Evolutionary conservation across 2,329 filamentous ascomycete species (phyloP).

Genomic region (Emmonsia crescens): DNA sequence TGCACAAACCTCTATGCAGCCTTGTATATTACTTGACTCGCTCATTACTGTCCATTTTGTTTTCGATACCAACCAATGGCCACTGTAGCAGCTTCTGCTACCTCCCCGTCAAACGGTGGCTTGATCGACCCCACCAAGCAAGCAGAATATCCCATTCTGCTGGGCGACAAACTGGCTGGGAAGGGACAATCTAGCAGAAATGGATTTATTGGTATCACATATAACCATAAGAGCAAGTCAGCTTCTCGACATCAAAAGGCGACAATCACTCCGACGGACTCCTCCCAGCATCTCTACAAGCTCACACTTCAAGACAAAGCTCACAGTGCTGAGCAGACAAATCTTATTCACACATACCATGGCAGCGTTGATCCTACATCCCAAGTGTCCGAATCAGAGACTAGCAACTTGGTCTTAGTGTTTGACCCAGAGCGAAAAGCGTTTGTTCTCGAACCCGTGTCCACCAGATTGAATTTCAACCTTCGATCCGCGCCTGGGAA

Average conservation of each 20-base stretch:
- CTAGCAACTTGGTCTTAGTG: slow-evolving; percentile 45
- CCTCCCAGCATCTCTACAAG: slow-evolving; percentile 28
- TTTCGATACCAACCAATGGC: slow-evolving; percentile 4
- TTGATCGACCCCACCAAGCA: slow-evolving; percentile 36
- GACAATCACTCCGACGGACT: slow-evolving; percentile 25
- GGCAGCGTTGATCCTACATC: slow-evolving; percentile 30
- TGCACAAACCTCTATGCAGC: background rate
- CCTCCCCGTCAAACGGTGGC: slow-evolving; percentile 20
- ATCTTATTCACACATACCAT: slow-evolving; percentile 30
- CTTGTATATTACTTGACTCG: background rate
- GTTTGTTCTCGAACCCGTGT: slow-evolving; percentile 71
- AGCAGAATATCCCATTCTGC: slow-evolving; percentile 37
- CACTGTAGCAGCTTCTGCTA: slow-evolving; percentile 8
- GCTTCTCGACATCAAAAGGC: slow-evolving; percentile 29
- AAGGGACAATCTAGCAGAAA: slow-evolving; percentile 15
- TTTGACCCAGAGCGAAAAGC: slow-evolving; percentile 65
- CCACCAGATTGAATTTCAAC: slow-evolving; percentile 82
- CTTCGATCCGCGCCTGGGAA: slow-evolving; percentile 58
- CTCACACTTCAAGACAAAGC: slow-evolving; percentile 34
- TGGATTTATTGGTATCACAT: slow-evolving; percentile 32
- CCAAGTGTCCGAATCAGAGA: slow-evolving; percentile 19
- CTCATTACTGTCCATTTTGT: background rate
- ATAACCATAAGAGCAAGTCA: slow-evolving; percentile 37
- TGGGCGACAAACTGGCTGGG: slow-evolving; percentile 32
- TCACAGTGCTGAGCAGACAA: slow-evolving; percentile 27